Conservation (phyloP, 345 rosid genomes). For the Cardiospermum halicacabum region DNA sequence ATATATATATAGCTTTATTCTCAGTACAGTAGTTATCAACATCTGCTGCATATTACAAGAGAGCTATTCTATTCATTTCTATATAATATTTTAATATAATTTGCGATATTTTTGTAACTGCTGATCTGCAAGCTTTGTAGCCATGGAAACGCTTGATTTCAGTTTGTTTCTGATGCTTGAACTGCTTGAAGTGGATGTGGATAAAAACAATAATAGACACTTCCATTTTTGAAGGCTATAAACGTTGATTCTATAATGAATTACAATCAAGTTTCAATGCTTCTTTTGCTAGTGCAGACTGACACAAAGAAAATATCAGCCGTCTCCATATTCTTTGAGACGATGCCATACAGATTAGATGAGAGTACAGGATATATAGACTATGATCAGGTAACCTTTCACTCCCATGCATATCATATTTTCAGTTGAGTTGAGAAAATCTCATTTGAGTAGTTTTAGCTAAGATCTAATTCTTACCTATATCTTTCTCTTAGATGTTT, state of each 20-base stretch:
- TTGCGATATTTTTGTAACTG: background rate
- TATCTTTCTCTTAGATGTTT: background rate
- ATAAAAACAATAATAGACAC: background rate
- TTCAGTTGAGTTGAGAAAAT: background rate
- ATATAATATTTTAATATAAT: background rate
- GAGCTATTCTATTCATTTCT: background rate
- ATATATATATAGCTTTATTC: background rate
- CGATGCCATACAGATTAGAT: conserved; percentile 92
- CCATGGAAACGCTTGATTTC: background rate
- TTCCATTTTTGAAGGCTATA: background rate
- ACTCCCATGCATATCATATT: background rate
- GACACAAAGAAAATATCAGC: conserved; percentile 96
- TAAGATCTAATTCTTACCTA: background rate
- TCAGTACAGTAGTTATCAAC: background rate
- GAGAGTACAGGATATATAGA: conserved; percentile 92
- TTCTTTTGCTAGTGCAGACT: conserved; percentile 49
- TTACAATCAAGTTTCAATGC: conserved; percentile 4
- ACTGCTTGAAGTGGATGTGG: background rate
- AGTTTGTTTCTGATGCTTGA: background rate
- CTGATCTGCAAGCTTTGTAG: background rate
- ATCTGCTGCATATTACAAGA: background rate
- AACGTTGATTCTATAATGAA: background rate
- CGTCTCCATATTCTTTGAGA: conserved; percentile 91
- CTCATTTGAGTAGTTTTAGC: background rate
- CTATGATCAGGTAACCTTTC: conserved; percentile 72